Evolutionary conservation across 2,329 filamentous ascomycete species (phyloP), one percentile per base, ranked within the genome.

Genomic region (Hypoxylon sp.): DNA sequence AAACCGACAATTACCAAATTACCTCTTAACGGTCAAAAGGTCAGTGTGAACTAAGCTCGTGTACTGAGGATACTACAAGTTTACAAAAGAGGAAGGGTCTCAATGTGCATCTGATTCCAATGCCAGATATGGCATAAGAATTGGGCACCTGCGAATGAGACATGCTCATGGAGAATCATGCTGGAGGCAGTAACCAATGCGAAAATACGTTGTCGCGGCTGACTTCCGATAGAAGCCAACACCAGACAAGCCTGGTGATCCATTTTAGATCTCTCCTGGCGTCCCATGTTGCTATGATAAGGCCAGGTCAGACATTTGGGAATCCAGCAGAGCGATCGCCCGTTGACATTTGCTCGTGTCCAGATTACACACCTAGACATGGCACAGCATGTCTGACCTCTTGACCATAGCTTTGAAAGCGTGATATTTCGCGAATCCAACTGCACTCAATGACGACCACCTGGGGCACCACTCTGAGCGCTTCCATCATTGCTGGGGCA

Each of bases 291-390:
- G 13, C 34, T 17, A n/a, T n/a, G 34, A 10, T 17, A 13, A 39
- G 13, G 34, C 17, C n/a, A 4, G 4, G 17, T 3, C 34, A 39
- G 34, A n/a, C 34, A 39, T 13, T 39, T 39, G 34, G 13, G 34
- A 15, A 39, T 39, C 34, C 34, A 39, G 34, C 34, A 39, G 13
- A n/a, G 34, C 34, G 34, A 39, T 39, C 34, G 34, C 34, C 34
- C 34, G 34, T 39, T 39, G n/a, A n/a, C n/a, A 15, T 39, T 6
- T 39, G 34, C n/a, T 39, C 34, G 3, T 17, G 7, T 17, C 34
- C 13, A 39, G 34, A n/a, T 39, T 13, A 39, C 13, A n/a, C 3
- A n/a, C 34, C 34, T 39, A 39, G 13, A 39, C 7, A 15, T 13
- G 17, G n/a, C 34, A n/a, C 4, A 39, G 11, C 34, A 17, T 17